These are phyloP conservation scores for Stachybotrys echinatus DNA, from an alignment of 2,329 filamentous ascomycete genomes.

Conservation along the genomic window DNA sequence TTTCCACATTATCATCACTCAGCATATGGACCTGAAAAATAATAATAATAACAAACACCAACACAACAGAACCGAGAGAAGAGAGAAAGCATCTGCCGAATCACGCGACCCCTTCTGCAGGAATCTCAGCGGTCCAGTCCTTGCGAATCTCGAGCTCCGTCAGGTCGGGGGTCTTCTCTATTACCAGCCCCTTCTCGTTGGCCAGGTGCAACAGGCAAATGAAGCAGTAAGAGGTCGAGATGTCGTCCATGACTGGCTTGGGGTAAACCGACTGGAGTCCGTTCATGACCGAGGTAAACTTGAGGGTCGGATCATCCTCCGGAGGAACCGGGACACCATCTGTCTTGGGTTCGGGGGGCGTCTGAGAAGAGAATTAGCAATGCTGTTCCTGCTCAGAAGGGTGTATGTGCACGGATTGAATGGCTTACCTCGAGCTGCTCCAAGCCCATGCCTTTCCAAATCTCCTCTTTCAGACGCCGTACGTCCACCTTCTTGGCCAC, in stretches of 20 bases:
- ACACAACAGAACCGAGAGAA: background rate
- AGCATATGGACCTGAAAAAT: no score
- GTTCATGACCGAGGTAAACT: slow-evolving; percentile 91
- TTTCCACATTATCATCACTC: no score
- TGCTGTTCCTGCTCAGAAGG: slow-evolving; percentile 9
- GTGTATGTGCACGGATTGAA: slow-evolving; percentile 5
- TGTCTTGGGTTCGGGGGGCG: slow-evolving; percentile 24
- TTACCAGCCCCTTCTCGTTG: slow-evolving; percentile 84
- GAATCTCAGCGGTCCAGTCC: slow-evolving; percentile 56
- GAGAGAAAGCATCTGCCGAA: background rate
- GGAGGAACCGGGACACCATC: slow-evolving; percentile 21
- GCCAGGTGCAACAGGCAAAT: slow-evolving; percentile 88
- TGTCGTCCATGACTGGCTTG: slow-evolving; percentile 81
- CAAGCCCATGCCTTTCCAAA: slow-evolving; percentile 62
- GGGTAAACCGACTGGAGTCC: slow-evolving; percentile 81
- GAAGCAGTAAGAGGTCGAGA: slow-evolving; percentile 89
- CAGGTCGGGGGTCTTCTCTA: slow-evolving; percentile 58
- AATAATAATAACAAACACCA: background rate
- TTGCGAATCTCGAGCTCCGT: slow-evolving; percentile 56
- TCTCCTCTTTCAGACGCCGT: slow-evolving; percentile 61
- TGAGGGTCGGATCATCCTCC: slow-evolving; percentile 53
- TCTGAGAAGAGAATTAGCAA: slow-evolving; percentile 7
- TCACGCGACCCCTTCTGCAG: slow-evolving; percentile 28
- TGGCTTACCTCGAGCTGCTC: slow-evolving; percentile 45
- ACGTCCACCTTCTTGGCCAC: slow-evolving; percentile 70